A percentile compares a stretch with the other conserved stretches of the same genome.
These are phyloP conservation scores for Polygonum aviculare DNA, from an alignment of 148 eudicot species.

Conservation along the genomic window DNA sequence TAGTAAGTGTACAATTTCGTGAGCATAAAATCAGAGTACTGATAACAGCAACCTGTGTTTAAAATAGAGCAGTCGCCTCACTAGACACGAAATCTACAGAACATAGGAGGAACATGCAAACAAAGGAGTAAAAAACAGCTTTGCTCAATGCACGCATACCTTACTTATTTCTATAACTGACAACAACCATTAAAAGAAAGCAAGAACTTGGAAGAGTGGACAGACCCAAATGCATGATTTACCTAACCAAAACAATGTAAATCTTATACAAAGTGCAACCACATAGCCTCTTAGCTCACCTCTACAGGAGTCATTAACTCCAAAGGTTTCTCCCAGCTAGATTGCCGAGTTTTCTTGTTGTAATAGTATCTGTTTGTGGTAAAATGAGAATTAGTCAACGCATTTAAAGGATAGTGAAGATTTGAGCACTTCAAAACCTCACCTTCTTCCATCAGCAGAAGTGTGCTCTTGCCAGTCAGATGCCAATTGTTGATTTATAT, in stretches of 20 bases:
- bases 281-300: conserved; percentile 44
- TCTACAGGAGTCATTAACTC: conserved; percentile 92
- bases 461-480: conserved; percentile 95
- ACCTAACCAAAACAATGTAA: neutral
- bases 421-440: neutral
- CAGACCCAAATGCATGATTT: conserved; percentile 13
- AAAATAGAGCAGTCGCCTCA: conserved; percentile 63
- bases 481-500: conserved; percentile 40
- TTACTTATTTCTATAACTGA: conserved; percentile 20
- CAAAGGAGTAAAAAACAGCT: conserved; percentile 56
- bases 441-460: conserved; percentile 81
- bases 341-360: conserved; percentile 86
- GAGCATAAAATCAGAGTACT: neutral
- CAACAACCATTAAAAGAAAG: conserved; percentile 14
- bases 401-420: too few relatives aligned
- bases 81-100: conserved; percentile 89
- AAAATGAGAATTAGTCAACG: neutral
- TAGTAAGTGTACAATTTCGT: neutral
- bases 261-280: conserved; percentile 8
- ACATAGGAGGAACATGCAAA: conserved; percentile 81
- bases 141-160: conserved; percentile 20
- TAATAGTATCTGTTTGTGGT: conserved; percentile 59
- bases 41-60: neutral
- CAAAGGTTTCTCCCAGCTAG: conserved; percentile 96
- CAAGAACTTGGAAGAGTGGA: neutral